Conservation (phyloP, 2,329 filamentous ascomycete genomes). For the Claviceps capensis region DNA sequence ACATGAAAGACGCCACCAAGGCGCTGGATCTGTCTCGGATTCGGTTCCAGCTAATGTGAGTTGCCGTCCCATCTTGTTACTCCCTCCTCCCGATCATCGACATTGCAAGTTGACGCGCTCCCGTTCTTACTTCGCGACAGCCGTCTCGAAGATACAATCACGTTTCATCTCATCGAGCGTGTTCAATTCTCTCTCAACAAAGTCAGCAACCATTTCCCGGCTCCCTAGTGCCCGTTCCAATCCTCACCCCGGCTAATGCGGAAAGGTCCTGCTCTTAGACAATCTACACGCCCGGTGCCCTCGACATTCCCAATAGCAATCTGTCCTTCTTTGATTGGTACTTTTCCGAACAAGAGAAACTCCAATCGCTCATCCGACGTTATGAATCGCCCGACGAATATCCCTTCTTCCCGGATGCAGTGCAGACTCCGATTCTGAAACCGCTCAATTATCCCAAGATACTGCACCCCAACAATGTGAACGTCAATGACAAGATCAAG, state of each 20-base stretch:
- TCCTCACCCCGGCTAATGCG: background rate
- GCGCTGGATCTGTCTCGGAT: constrained; percentile 85
- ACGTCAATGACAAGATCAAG: constrained; percentile 81
- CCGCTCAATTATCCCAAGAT: constrained; percentile 80
- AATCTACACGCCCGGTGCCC: constrained; percentile 72
- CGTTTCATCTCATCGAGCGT: constrained; percentile 90
- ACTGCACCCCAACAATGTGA: constrained; percentile 77
- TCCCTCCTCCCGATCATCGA: background rate
- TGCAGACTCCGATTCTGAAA: constrained; percentile 72
- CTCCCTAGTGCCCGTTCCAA: background rate
- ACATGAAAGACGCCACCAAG: constrained; percentile 71
- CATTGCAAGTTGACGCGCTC: background rate
- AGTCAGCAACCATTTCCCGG: constrained; percentile 12
- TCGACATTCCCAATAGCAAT: constrained; percentile 57
- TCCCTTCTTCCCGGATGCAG: constrained; percentile 79
- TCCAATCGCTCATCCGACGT: constrained; percentile 86
- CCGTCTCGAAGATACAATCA: constrained; percentile 94
- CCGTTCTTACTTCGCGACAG: constrained; percentile 31
- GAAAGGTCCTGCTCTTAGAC: constrained; percentile 28
- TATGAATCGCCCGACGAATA: constrained; percentile 96
- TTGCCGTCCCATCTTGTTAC: background rate
- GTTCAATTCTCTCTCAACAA: constrained; percentile 91
- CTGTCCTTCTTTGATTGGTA: constrained; percentile 92
- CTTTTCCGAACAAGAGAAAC: constrained; percentile 72
- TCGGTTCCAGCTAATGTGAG: constrained; percentile 83